Evolutionary conservation across 768 basidiomycete species (phyloP), one percentile per base, ranked within the genome.

Genomic region (Favolaschia claudopus): DNA sequence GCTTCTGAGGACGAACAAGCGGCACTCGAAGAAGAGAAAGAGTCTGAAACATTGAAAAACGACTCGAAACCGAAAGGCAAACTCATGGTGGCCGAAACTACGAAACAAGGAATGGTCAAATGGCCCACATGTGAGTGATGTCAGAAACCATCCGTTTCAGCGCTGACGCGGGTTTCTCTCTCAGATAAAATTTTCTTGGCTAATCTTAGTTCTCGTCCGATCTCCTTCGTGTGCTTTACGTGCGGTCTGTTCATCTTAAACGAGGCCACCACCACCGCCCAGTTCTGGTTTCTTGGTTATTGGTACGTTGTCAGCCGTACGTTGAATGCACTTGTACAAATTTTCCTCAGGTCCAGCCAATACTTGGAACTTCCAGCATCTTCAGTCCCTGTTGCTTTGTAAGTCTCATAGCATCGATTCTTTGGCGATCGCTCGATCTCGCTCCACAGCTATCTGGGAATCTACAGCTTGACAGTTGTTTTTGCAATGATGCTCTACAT

Each of bases 221-320:
- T 65, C 12, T 14, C 68, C 25, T 63, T 79, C 8, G 74, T 76
- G 58, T 74, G 74, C 70, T 42, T 68, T 5, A 20, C 65, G 3
- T 65, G 73, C 28, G 29, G 71, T 3, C 62, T 64, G 13, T 56
- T 67, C 17, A 15, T 76, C 39, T 29, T 68, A 2, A 27, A 68
- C 27, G 71, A 75, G 15, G 25, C 72, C 1, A 9, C 60, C 12
- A 53, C 54, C 38, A 51, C 65, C 19, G 17, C 67, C 7, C 76
- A 79, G 64, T 75, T 71, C 0, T 83, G 80, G 76, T 78, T 73
- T 58, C 72, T 82, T 27, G 82, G 82, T 2, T 74, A 74, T 43
- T 82, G 80, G n/a, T n/a, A n/a, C n/a, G n/a, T n/a, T n/a, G n/a
- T n/a, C n/a, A n/a, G n/a, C n/a, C n/a, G n/a, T n/a, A n/a, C n/a